Base-by-base conservation (phyloP, 1,139 yeast species). In the Blastobotrys capitulatus region DNA sequence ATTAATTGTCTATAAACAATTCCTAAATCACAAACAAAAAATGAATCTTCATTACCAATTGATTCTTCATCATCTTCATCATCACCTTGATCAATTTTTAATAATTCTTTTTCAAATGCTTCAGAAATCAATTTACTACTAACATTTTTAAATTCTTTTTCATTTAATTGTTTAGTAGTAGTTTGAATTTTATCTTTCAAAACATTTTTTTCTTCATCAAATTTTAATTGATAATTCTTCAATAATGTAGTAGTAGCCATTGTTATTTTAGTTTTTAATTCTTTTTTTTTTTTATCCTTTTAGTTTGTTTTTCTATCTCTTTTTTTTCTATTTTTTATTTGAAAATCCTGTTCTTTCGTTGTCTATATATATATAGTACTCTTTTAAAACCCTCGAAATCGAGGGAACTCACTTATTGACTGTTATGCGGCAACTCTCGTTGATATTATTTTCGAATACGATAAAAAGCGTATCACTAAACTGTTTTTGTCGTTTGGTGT, bases 1-100 rank as follows among this genome's bases (percentile, higher is more conserved):
- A 66, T 55, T 55, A 76, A 76, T 50, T 89, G 76, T 53, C 82
- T 75, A 53, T 73, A 73, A 37, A 92, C 77, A 60, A 84, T 82
- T 27, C 87, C 88, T 54, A 88, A 67, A 69, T 92, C 96, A 58
- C 94, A 88, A 41, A 92, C 88, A 62, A 85, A 90, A 65, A 92
- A 90, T 12, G 97, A 82, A 62, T 86, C 86, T 64, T 87, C 95
- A 22, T 22, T 7, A 22, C 25, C 25, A 22, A 22, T 22, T 22
- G n/a, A n/a, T n/a, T n/a, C n/a, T n/a, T 89, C 94, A 6, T 92
- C 79, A 27, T 71, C 79, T 68, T 94, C 86, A 43, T 72, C 68
- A 49, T 78, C 81, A 7, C n/a, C 41, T 56, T 73, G 73, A 65
- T 86, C 82, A 57, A 85, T 73, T 36, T 61, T 52, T 46, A 61